Evolutionary conservation across 441 rosid species (phyloP).

Genomic region (Populus hybrid): DNA sequence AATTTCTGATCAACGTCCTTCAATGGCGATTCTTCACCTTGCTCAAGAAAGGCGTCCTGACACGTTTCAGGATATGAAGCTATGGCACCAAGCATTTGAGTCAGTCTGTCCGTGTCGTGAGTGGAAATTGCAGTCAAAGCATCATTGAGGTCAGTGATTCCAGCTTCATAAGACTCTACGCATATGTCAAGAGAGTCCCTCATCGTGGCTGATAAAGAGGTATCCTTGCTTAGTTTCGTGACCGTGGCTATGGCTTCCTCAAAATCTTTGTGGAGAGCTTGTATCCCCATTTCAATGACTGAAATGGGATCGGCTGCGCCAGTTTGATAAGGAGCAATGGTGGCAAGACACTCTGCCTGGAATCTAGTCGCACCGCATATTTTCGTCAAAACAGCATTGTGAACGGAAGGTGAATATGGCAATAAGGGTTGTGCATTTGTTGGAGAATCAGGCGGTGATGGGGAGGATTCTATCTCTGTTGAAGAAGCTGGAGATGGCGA

Average conservation of each 20-base stretch:
- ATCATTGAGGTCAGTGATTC: constrained; percentile 16
- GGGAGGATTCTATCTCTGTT: too few species aligned
- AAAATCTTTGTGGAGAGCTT: constrained; percentile 5
- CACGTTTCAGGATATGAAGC: constrained; percentile 24
- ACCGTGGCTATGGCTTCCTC: constrained; percentile 12
- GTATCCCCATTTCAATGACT: constrained; percentile 19
- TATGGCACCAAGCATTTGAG: constrained; percentile 18
- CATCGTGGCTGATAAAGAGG: not conserved
- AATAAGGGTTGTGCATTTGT: not conserved
- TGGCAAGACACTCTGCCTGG: constrained; percentile 18
- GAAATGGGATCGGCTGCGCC: constrained; percentile 14
- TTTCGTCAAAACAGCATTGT: constrained; percentile 2
- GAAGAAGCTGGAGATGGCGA: too few species aligned
- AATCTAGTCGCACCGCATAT: constrained; percentile 14
- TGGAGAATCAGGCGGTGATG: not conserved
- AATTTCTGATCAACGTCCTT: constrained; percentile 19
- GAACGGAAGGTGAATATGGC: not conserved
- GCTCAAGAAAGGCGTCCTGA: constrained; percentile 22
- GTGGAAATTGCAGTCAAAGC: constrained; percentile 15
- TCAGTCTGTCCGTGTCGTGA: constrained; percentile 17
- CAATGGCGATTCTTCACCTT: constrained; percentile 19
- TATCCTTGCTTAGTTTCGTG: not conserved
- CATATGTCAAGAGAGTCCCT: constrained; percentile 23
- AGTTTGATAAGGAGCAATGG: constrained; percentile 2
- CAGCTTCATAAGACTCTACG: constrained; percentile 30